Percentiles rank a stretch among this genome's conserved stretches.
phyloP scores from a whole-genome alignment of 2,329 filamentous ascomycete genomes.

The Xylariaceae sp. region DNA sequence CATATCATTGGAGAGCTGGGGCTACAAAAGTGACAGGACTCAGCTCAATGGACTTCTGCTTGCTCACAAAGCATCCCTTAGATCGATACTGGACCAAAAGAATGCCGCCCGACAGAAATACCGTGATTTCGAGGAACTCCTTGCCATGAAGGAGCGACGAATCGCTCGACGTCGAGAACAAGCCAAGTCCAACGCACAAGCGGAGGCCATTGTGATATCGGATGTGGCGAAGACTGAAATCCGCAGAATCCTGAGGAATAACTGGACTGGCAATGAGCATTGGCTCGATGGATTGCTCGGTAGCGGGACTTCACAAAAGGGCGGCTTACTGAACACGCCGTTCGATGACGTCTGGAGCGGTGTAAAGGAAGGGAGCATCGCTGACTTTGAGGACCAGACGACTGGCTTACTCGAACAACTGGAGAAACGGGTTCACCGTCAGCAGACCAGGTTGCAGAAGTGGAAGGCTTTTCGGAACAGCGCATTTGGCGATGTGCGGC shows the following conservation, averaged over 20 bases:
- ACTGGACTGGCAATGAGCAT: slow-evolving; percentile 72
- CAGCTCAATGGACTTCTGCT: slow-evolving; percentile 62
- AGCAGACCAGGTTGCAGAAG: slow-evolving; percentile 61
- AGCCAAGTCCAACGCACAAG: slow-evolving; percentile 28
- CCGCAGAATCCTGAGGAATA: slow-evolving; percentile 57
- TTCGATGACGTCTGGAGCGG: slow-evolving; percentile 69
- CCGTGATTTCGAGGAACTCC: slow-evolving; percentile 55
- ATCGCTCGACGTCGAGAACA: slow-evolving; percentile 51
- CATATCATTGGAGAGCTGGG: slow-evolving; percentile 54
- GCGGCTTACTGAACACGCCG: slow-evolving; percentile 57
- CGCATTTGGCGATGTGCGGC: slow-evolving; percentile 36
- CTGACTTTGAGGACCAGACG: slow-evolving; percentile 48
- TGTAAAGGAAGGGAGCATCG: slow-evolving; percentile 53
- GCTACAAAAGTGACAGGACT: slow-evolving; percentile 49
- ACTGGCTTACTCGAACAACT: slow-evolving; percentile 63
- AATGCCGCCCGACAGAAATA: slow-evolving; percentile 54
- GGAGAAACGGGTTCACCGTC: slow-evolving; percentile 59
- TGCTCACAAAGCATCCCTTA: slow-evolving; percentile 64
- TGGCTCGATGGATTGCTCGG: slow-evolving; percentile 69
- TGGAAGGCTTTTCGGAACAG: slow-evolving; percentile 65
- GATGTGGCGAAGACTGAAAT: slow-evolving; percentile 44
- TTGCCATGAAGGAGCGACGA: slow-evolving; percentile 57
- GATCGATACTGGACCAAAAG: slow-evolving; percentile 54
- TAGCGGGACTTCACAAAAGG: slow-evolving; percentile 50
- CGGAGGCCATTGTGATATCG: slow-evolving; percentile 32